Evolutionary conservation across 441 rosid species (phyloP).

Genomic region (Erodium moschatum): DNA sequence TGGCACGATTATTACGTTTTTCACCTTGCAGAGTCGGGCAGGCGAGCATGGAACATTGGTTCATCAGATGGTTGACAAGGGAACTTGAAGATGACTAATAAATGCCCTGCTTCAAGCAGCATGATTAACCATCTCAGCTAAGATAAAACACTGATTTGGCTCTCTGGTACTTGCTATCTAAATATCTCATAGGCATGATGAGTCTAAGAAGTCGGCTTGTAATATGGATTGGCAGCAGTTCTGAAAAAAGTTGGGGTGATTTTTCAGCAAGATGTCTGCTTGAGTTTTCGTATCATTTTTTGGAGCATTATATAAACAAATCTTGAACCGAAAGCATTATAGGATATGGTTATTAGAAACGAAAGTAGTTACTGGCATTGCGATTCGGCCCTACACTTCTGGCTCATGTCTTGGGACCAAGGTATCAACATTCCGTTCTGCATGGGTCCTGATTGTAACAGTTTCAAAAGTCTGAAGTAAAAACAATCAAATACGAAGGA

Average conservation of each 20-base stretch:
- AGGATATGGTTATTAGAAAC: neutral
- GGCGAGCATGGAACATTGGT: no score
- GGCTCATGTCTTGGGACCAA: no score
- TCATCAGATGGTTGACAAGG: neutral
- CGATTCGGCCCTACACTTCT: neutral
- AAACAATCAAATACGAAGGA: no score
- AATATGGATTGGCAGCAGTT: neutral
- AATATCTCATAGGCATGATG: neutral
- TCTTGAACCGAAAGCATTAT: neutral
- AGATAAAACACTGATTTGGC: neutral
- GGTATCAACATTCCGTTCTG: no score
- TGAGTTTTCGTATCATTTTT: neutral
- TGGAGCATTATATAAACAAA: neutral
- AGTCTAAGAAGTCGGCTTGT: neutral
- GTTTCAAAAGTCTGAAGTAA: no score
- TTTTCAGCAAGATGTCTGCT: neutral
- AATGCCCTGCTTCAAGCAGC: neutral
- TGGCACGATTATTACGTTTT: neutral
- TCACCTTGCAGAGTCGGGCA: neutral
- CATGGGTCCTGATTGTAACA: no score
- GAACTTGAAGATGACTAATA: neutral
- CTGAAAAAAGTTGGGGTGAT: neutral
- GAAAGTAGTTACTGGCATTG: neutral
- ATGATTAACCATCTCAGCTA: neutral
- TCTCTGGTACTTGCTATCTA: neutral